Evolutionary conservation across 1,284 basidiomycete species (phyloP), one percentile per base, ranked within the genome.

Genomic region (Tilletia walkeri): DNA sequence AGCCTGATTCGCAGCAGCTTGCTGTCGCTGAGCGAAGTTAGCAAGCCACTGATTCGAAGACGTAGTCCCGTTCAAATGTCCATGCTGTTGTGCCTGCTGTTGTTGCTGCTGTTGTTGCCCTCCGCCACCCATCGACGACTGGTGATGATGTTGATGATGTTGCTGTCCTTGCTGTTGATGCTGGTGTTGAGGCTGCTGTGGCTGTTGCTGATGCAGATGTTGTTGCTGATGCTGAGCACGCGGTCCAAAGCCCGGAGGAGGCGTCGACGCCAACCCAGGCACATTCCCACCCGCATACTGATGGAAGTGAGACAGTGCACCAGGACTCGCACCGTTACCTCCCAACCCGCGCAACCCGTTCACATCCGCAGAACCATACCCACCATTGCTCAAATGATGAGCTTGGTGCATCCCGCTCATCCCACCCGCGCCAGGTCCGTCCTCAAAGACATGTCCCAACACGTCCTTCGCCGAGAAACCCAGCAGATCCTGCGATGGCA

Each of bases 371-470:
- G 41, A 56, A 47, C 70, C 36, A 45, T 45, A 45, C 41, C 41
- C 41, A 45, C 41, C 41, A 45, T 45, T 45, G 73, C 72, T 24
- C 70, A 68, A n/a, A 72, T 54, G 14, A 72, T 70, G 18, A 61
- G 47, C 24, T 70, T 72, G 38, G 72, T 48, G 38, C 69, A 59
- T 20, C 61, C 66, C 20, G 53, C 53, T 34, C 54, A 59, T 20
- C 61, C 66, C 20, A 48, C 53, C 39, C 54, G 18, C 30, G 34
- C 16, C 49, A 50, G 36, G 7, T 12, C 30, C 66, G 47, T 78
- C 77, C 49, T 74, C 77, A 50, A 78, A 77, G 10, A 78, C 76
- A 67, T 73, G 73, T 36, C 77, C 77, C 6, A 78, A 71, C 2
- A 70, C 75, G 49, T 78, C 76, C 70, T 77, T 78, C 30, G 34